Evolutionary conservation across 129 eudicot genomes (phyloP).

Genomic region (Tagetes patula): DNA sequence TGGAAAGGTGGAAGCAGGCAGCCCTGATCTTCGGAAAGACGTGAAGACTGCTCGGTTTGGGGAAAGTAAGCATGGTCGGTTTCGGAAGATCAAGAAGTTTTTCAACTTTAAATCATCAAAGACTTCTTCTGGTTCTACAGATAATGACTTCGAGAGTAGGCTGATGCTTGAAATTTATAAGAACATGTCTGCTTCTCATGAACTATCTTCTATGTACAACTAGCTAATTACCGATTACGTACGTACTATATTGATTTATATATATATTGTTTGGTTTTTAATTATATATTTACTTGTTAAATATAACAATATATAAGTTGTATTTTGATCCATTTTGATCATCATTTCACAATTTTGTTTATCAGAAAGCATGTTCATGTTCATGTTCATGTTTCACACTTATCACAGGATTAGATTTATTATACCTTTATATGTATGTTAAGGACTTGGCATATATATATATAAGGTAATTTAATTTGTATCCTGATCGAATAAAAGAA

Average conservation of each 20-base stretch:
- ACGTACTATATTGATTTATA: too few species aligned
- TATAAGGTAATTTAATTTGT: background rate
- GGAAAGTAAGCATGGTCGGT: conserved; percentile 31
- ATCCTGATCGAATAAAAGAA: too few species aligned
- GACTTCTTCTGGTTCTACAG: conserved; percentile 28
- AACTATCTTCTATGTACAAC: conserved; percentile 33
- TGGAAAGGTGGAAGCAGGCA: conserved; percentile 21
- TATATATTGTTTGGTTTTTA: too few species aligned
- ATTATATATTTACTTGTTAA: background rate
- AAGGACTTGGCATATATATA: background rate
- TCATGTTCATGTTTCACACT: background rate
- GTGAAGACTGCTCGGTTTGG: conserved; percentile 33
- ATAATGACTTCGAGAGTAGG: conserved; percentile 27
- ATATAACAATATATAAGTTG: background rate
- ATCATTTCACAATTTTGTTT: conserved; percentile 1
- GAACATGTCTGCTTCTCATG: conserved; percentile 38
- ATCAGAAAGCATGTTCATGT: background rate
- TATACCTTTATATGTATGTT: background rate
- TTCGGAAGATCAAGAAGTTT: conserved; percentile 33
- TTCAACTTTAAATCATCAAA: conserved; percentile 20
- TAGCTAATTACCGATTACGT: too few species aligned
- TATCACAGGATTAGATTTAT: background rate
- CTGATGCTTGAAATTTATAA: conserved; percentile 35
- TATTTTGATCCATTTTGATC: conserved; percentile 6
- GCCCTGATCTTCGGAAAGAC: conserved; percentile 33